phyloP scores from a whole-genome alignment of 345 rosid species.

The Carallia pectinifolia region DNA sequence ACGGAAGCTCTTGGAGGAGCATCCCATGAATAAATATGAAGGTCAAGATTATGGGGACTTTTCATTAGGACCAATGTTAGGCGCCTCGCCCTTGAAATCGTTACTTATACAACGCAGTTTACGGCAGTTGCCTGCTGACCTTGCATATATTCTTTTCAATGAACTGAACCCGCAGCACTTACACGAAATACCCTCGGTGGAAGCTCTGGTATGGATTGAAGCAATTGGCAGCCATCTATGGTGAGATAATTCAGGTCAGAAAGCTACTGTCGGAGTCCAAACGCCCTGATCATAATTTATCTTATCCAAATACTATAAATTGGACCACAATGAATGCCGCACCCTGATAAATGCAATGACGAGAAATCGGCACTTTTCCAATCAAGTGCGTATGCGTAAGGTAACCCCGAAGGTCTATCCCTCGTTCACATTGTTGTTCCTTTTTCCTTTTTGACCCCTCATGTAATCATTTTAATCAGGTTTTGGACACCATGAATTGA shows the following conservation, averaged over 20 bases:
- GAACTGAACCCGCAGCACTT: too few species aligned
- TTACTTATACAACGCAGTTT: not conserved
- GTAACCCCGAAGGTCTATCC: not conserved
- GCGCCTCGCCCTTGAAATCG: not conserved
- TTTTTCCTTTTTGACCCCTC: not conserved
- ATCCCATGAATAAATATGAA: too few species aligned
- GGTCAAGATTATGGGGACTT: too few species aligned
- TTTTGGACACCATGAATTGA: too few species aligned
- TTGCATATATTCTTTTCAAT: not conserved
- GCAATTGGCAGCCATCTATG: too few species aligned
- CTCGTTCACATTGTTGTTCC: not conserved
- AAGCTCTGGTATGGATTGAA: too few species aligned
- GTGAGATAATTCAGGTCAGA: too few species aligned
- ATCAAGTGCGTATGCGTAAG: not conserved
- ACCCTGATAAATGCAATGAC: not conserved
- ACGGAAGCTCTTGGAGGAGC: not conserved
- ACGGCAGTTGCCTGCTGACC: constrained; percentile 2
- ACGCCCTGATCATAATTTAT: too few species aligned
- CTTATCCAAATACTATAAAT: constrained; percentile 6
- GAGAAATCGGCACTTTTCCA: not conserved
- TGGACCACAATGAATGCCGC: constrained; percentile 8
- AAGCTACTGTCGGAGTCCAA: too few species aligned
- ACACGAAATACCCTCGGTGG: too few species aligned
- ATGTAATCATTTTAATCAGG: not conserved
- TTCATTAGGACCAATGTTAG: not conserved